phyloP scores from a whole-genome alignment of 1,139 yeast species.

The Meyerozyma smithsonii region DNA sequence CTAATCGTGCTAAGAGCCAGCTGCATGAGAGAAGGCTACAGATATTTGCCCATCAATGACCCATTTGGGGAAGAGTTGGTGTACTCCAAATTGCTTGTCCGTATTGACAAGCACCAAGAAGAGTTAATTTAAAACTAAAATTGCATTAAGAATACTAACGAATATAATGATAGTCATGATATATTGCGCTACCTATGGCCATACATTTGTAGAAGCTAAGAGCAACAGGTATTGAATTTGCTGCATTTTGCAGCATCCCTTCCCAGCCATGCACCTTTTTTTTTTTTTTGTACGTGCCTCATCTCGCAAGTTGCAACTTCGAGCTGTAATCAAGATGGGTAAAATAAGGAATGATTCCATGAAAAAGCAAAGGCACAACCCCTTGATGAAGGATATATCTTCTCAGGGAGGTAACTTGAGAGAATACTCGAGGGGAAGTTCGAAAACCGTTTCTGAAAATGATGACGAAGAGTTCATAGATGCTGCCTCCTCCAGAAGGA shows the following conservation, averaged over 20 bases:
- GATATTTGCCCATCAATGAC: slow-evolving; percentile 76
- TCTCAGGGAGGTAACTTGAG: slow-evolving; percentile 70
- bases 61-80: slow-evolving; percentile 75
- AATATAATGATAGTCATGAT: too few relatives aligned
- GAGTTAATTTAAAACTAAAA: neutral
- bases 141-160: too few relatives aligned
- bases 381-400: slow-evolving; percentile 71
- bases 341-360: slow-evolving; percentile 48
- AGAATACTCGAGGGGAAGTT: slow-evolving; percentile 24
- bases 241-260: neutral
- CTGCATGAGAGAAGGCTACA: slow-evolving; percentile 66
- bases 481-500: slow-evolving; percentile 78
- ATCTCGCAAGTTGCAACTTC: slow-evolving; percentile 1
- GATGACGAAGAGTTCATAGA: slow-evolving; percentile 67
- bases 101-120: slow-evolving; percentile 25
- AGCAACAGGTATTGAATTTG: too few relatives aligned
- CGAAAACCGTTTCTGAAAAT: slow-evolving; percentile 32
- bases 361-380: slow-evolving; percentile 62
- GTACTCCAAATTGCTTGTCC: slow-evolving; percentile 71
- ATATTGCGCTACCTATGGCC: too few relatives aligned
- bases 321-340: slow-evolving; percentile 47
- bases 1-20: slow-evolving; percentile 49
- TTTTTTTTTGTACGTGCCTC: neutral
- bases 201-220: too few relatives aligned
- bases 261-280: neutral